Conservation (phyloP, 805 yeast genomes). For the Ogataea chonburiensis region DNA sequence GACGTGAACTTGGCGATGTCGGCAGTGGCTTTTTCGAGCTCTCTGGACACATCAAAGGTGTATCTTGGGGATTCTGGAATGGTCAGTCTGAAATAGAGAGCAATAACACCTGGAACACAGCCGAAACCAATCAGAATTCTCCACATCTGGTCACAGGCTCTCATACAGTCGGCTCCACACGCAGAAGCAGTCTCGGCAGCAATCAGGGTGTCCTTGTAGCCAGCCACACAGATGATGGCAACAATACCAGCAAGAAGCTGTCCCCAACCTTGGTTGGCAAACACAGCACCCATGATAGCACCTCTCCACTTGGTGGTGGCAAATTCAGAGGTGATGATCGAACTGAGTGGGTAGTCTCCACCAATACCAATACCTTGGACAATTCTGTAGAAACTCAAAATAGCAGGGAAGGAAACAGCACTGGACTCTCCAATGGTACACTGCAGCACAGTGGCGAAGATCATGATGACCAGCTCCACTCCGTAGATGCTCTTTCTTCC, state of each 20-base stretch:
- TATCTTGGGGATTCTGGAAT: conserved; percentile 95
- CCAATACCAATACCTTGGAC: conserved; percentile 96
- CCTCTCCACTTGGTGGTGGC: conserved; percentile 97
- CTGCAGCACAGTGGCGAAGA: conserved; percentile 74
- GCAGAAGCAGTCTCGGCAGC: conserved; percentile 52
- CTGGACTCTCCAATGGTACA: conserved; percentile 70
- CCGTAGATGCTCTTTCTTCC: conserved; percentile 92
- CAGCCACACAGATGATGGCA: conserved; percentile 73
- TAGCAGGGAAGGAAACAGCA: conserved; percentile 70
- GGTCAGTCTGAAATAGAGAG: conserved; percentile 87
- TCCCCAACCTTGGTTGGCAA: conserved; percentile 97
- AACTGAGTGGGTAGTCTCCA: conserved; percentile 93
- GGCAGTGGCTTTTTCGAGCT: conserved; percentile 55
- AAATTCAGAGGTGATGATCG: conserved; percentile 90
- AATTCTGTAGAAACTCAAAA: conserved; percentile 75
- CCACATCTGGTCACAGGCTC: conserved; percentile 93
- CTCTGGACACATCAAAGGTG: conserved; percentile 70
- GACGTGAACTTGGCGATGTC: conserved; percentile 51
- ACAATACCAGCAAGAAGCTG: conserved; percentile 86
- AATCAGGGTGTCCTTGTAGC: conserved; percentile 62
- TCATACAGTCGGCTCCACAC: conserved; percentile 66
- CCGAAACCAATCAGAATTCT: conserved; percentile 88
- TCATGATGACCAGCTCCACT: conserved; percentile 80
- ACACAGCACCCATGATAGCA: conserved; percentile 95
- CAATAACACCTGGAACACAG: conserved; percentile 81